A percentile compares a stretch with the other conserved stretches of the same genome.
These are phyloP conservation scores for Candida ficus DNA, from an alignment of 805 yeast species.

Conservation along the genomic window DNA sequence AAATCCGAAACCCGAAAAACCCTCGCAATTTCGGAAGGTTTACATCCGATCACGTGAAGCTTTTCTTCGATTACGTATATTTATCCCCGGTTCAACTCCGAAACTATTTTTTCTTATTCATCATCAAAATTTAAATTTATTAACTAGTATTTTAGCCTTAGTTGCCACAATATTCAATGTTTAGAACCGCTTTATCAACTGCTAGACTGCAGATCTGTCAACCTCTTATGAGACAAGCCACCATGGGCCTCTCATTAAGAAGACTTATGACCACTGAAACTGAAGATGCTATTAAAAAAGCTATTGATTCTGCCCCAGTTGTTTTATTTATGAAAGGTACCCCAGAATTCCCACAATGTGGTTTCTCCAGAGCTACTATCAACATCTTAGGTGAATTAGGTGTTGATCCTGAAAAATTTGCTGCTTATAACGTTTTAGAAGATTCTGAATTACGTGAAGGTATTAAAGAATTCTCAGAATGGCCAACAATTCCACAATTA, in stretches of 20 bases:
- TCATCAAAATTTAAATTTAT: too few species aligned
- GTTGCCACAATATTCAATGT: too few species aligned
- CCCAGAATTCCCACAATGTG: conserved; percentile 97
- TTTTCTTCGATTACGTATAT: too few species aligned
- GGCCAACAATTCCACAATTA: conserved; percentile 99
- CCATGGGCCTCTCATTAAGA: conserved; percentile 7
- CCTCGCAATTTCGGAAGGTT: too few species aligned
- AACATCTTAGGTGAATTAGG: conserved; percentile 94
- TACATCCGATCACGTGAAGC: too few species aligned
- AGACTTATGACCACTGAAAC: conserved; percentile 73
- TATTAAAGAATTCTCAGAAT: conserved; percentile 87
- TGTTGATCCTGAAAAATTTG: conserved; percentile 92
- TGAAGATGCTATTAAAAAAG: conserved; percentile 76
- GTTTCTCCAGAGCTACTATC: conserved; percentile 93
- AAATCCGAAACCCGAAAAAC: too few species aligned
- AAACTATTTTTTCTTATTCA: too few species aligned
- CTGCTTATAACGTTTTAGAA: conserved; percentile 94
- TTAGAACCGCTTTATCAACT: conserved; percentile 4
- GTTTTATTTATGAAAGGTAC: conserved; percentile 98
- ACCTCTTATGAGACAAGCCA: conserved; percentile 10
- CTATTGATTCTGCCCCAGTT: conserved; percentile 86
- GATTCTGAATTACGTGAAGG: conserved; percentile 93
- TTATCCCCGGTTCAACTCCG: too few species aligned
- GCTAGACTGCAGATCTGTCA: conserved; percentile 8
- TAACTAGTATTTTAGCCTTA: too few species aligned